Evolutionary conservation across 345 rosid species (phyloP).

Genomic region (Zanthoxylum bungeanum): DNA sequence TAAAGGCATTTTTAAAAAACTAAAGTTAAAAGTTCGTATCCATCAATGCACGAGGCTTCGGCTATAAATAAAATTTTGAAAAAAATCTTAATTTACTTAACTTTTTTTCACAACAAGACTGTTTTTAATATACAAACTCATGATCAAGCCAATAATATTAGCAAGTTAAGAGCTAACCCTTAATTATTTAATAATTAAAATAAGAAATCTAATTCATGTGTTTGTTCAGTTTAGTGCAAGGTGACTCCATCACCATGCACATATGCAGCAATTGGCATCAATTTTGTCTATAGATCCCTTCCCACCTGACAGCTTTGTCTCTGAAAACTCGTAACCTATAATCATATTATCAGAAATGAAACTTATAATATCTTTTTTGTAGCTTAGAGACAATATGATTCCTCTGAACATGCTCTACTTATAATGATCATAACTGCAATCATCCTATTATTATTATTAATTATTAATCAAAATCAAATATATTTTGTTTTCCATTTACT

Average conservation of each 20-base stretch:
- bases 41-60: too few relatives aligned
- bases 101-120: too few relatives aligned
- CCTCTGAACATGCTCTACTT: slow-evolving; percentile 18
- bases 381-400: slow-evolving; percentile 22
- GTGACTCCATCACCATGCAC: neutral
- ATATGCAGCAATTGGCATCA: neutral
- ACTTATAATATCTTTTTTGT: neutral
- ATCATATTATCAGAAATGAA: slow-evolving; percentile 1
- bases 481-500: neutral
- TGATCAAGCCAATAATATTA: too few relatives aligned
- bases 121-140: too few relatives aligned
- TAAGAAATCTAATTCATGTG: neutral
- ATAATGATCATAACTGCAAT: neutral
- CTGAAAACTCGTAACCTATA: neutral
- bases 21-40: too few relatives aligned
- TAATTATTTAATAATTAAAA: neutral
- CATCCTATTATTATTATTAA: neutral
- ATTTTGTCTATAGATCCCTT: neutral
- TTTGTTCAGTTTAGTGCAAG: neutral
- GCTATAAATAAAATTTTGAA: too few relatives aligned
- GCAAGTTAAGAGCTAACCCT: too few relatives aligned
- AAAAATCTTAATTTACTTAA: too few relatives aligned
- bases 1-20: too few relatives aligned
- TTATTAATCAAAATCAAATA: neutral
- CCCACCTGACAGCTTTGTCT: slow-evolving; percentile 22